Evolutionary conservation across 148 eudicot genomes (phyloP).

Genomic region (Rhododendron ovatum): DNA sequence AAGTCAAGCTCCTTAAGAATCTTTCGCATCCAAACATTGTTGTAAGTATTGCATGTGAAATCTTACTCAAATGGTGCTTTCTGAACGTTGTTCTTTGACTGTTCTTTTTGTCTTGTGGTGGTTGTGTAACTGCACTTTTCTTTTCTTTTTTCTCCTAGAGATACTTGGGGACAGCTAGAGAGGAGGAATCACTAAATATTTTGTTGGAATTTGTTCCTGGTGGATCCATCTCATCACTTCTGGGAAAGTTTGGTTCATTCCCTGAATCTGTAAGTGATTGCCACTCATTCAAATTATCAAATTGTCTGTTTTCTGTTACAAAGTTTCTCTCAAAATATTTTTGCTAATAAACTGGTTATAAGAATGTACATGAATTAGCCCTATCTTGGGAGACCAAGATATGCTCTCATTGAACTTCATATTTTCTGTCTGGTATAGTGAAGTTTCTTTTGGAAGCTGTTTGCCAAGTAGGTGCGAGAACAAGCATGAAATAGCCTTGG

Average conservation of each 20-base stretch:
- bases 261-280: conserved; percentile 80
- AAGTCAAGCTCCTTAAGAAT: conserved; percentile 89
- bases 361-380: conserved; percentile 2
- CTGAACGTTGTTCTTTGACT: not conserved
- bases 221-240: conserved; percentile 87
- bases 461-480: not conserved
- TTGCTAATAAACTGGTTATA: not conserved
- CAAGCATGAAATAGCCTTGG: not conserved
- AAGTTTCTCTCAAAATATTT: not conserved
- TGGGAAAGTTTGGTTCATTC: conserved; percentile 92
- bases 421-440: not conserved
- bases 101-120: not conserved
- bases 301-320: not conserved
- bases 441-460: not conserved
- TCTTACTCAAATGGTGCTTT: not conserved
- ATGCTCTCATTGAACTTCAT: not conserved
- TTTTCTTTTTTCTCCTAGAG: conserved; percentile 42
- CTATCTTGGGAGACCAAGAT: not conserved
- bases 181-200: conserved; percentile 79
- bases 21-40: conserved; percentile 91
- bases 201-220: conserved; percentile 94
- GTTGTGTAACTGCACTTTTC: conserved; percentile 5
- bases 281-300: not conserved
- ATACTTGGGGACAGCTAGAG: conserved; percentile 90
- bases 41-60: conserved; percentile 38